Conservation (phyloP, 2,329 filamentous ascomycete species). For the Teratosphaeria epicoccoides region DNA sequence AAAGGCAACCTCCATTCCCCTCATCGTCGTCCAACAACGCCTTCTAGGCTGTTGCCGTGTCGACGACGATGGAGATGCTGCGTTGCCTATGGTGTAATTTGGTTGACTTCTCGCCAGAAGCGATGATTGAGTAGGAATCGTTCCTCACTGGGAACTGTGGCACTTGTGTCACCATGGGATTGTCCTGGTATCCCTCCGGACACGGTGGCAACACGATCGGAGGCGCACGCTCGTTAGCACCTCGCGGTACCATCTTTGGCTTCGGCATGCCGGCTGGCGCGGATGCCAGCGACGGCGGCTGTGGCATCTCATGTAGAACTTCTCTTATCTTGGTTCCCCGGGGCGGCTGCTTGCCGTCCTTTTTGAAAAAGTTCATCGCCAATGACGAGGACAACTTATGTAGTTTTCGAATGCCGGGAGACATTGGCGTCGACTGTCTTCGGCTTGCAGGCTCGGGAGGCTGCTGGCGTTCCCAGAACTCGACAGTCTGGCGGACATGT, state of each 20-base stretch:
- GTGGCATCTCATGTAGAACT: constrained; percentile 1
- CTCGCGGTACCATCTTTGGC: constrained; percentile 23
- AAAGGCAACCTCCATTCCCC: background rate
- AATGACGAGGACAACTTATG: constrained; percentile 16
- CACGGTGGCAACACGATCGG: constrained; percentile 22
- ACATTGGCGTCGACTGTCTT: background rate
- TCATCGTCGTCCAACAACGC: background rate
- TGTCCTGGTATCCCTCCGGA: constrained; percentile 13
- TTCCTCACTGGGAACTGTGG: background rate
- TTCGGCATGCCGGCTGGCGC: background rate
- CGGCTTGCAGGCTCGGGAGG: background rate
- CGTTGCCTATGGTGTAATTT: constrained; percentile 6
- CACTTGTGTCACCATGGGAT: background rate
- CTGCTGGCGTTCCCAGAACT: background rate
- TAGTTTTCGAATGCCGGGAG: constrained; percentile 6
- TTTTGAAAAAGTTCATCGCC: constrained; percentile 12
- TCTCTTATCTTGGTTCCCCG: background rate
- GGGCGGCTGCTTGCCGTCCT: constrained; percentile 4
- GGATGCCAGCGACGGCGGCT: background rate
- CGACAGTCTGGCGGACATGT: background rate
- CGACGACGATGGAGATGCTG: constrained; percentile 4
- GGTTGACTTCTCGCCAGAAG: background rate
- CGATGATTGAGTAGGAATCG: background rate
- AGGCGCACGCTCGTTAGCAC: constrained; percentile 24
- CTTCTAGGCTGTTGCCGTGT: constrained; percentile 5